These are phyloP conservation scores for Vanrija sp. DNA, from an alignment of 1,284 basidiomycete species.

Conservation along the genomic window DNA sequence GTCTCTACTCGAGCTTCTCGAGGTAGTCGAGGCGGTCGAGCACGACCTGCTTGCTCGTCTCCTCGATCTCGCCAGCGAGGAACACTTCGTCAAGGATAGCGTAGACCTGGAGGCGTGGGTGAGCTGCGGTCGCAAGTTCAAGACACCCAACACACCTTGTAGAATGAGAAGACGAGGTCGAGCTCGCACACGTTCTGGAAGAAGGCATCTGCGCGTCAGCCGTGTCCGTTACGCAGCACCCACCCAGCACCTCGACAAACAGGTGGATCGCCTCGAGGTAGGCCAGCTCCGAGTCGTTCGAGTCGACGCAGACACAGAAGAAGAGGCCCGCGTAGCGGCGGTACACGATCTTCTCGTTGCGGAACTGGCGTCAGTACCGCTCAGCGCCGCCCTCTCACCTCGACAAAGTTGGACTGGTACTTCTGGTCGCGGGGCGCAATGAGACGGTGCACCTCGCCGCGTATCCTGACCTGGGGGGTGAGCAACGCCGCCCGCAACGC, in stretches of 20 bases:
- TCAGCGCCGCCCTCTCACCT: slow-evolving; percentile 56
- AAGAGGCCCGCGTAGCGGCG: slow-evolving; percentile 94
- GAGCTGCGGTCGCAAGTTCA: background rate
- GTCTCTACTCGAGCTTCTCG: slow-evolving; percentile 64
- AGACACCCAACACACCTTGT: slow-evolving; percentile 63
- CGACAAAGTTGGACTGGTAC: slow-evolving; percentile 98
- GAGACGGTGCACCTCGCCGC: slow-evolving; percentile 91
- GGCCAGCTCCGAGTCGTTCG: slow-evolving; percentile 95
- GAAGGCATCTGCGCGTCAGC: slow-evolving; percentile 70
- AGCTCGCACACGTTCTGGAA: slow-evolving; percentile 98
- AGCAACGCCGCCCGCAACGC: background rate
- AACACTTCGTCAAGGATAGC: slow-evolving; percentile 98
- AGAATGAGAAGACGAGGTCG: slow-evolving; percentile 96
- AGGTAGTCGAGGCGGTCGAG: slow-evolving; percentile 81
- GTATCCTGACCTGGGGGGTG: slow-evolving; percentile 67
- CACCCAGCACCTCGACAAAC: slow-evolving; percentile 96
- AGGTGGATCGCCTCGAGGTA: slow-evolving; percentile 97
- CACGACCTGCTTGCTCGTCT: slow-evolving; percentile 94
- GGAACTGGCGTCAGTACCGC: slow-evolving; percentile 60
- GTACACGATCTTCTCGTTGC: slow-evolving; percentile 92
- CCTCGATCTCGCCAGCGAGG: slow-evolving; percentile 97
- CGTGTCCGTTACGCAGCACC: slow-evolving; percentile 29
- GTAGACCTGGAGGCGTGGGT: slow-evolving; percentile 63
- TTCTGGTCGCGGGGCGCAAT: slow-evolving; percentile 98
- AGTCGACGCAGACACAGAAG: slow-evolving; percentile 96